phyloP scores from a whole-genome alignment of 805 yeast genomes.

The Kazachstania taianensis region DNA sequence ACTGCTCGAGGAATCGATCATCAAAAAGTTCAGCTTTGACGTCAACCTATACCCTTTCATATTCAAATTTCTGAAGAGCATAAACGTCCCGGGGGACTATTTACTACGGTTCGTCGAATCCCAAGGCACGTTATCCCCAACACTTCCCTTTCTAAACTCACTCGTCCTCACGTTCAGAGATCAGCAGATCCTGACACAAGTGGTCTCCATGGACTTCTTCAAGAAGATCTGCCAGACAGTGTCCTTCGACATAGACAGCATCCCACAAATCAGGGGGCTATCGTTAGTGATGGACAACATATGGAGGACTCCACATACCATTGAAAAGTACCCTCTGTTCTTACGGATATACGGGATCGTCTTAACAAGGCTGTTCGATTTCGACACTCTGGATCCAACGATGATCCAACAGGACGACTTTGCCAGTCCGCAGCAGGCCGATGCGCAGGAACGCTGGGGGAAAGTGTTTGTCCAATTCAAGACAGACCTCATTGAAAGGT shows the following conservation, averaged over 20 bases:
- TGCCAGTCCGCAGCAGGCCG: neutral
- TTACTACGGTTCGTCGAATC: conserved; percentile 25
- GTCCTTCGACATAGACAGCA: conserved; percentile 5
- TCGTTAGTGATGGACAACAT: conserved; percentile 24
- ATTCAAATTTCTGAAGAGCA: conserved; percentile 26
- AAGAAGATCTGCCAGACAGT: conserved; percentile 16
- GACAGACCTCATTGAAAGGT: conserved; percentile 21
- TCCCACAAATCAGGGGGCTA: conserved; percentile 24
- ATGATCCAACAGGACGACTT: conserved; percentile 1
- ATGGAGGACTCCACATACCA: conserved; percentile 23
- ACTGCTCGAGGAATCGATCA: conserved; percentile 32
- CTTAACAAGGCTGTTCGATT: conserved; percentile 30
- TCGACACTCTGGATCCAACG: conserved; percentile 15
- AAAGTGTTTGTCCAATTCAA: conserved; percentile 28
- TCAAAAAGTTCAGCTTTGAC: conserved; percentile 28
- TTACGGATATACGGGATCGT: conserved; percentile 29
- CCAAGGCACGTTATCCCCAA: conserved; percentile 23
- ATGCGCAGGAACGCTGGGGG: conserved; percentile 9
- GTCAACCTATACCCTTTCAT: conserved; percentile 26
- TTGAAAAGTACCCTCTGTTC: conserved; percentile 18
- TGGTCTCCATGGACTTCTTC: conserved; percentile 28
- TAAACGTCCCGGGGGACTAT: conserved; percentile 26
- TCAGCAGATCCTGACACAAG: conserved; percentile 14
- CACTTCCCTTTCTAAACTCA: conserved; percentile 25
- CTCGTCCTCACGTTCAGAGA: conserved; percentile 16